Conservation (phyloP, 495 filamentous ascomycete species). For the Aspergillus carlsbadensis region DNA sequence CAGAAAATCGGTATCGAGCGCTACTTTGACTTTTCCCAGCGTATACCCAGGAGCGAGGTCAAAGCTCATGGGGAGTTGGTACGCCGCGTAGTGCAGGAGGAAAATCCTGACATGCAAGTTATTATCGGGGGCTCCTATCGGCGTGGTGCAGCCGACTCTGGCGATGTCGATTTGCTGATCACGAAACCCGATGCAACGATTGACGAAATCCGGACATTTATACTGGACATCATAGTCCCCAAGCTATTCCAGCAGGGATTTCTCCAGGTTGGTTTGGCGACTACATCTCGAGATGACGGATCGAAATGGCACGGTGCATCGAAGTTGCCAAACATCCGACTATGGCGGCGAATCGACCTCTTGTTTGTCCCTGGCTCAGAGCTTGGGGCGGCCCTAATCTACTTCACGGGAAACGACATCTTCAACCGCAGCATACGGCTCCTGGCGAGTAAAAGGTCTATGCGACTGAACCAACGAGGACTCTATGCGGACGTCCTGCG, state of each 20-base stretch:
- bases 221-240: conserved; percentile 64
- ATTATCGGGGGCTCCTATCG: conserved; percentile 85
- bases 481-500: conserved; percentile 73
- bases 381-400: conserved; percentile 85
- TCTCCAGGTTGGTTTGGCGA: conserved; percentile 54
- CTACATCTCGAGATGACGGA: conserved; percentile 39
- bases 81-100: conserved; percentile 52
- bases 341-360: conserved; percentile 85
- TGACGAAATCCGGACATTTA: conserved; percentile 58
- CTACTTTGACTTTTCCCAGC: conserved; percentile 77
- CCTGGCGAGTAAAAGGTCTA: conserved; percentile 78
- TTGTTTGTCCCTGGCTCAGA: conserved; percentile 79
- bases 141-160: conserved; percentile 68
- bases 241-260: conserved; percentile 61
- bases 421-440: conserved; percentile 90
- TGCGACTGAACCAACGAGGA: conserved; percentile 84
- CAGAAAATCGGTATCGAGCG: conserved; percentile 79
- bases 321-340: conserved; percentile 49
- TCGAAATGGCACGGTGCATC: conserved; percentile 93
- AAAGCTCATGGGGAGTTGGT: conserved; percentile 68
- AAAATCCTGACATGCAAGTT: conserved; percentile 66
- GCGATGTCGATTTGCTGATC: conserved; percentile 86
- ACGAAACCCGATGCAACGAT: conserved; percentile 64
- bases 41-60: conserved; percentile 82
- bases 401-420: conserved; percentile 96